phyloP scores from a whole-genome alignment of 495 filamentous ascomycete species.

The Parmelia sp. region DNA sequence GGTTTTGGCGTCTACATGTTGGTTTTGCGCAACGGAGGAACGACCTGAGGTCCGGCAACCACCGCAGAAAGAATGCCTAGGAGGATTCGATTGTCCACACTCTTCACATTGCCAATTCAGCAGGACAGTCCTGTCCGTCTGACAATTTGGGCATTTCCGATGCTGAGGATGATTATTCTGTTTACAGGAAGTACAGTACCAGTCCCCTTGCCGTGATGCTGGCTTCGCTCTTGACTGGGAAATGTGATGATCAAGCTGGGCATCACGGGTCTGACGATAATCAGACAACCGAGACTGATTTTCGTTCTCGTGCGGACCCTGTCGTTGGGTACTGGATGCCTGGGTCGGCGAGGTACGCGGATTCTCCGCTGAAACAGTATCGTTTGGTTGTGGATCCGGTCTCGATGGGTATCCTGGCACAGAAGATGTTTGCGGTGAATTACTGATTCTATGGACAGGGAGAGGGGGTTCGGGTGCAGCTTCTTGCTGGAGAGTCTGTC shows the following conservation, averaged over 20 bases:
- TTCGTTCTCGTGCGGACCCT: neutral
- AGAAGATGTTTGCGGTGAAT: neutral
- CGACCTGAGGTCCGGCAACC: constrained; percentile 2
- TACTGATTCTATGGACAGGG: neutral
- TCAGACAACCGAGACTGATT: neutral
- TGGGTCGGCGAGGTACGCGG: neutral
- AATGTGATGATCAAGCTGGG: constrained; percentile 3
- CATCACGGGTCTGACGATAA: neutral
- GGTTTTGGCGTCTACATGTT: neutral
- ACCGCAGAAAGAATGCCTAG: neutral
- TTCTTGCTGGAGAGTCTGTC: neutral
- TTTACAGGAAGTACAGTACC: constrained; percentile 5
- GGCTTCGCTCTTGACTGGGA: neutral
- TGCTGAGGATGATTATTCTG: neutral
- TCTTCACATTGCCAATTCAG: neutral
- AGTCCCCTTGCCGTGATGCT: neutral
- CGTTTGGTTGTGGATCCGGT: neutral
- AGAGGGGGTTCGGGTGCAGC: neutral
- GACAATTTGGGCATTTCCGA: neutral
- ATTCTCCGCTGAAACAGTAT: neutral
- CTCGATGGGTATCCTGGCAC: neutral
- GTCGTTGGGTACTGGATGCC: neutral
- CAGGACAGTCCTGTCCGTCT: neutral
- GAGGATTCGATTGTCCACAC: constrained; percentile 3
- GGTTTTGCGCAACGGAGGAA: neutral